Percentiles rank a stretch among this genome's conserved stretches.
Evolutionary conservation across 2,329 filamentous ascomycete species (phyloP).

Genomic region (Aureobasidium sp.): DNA sequence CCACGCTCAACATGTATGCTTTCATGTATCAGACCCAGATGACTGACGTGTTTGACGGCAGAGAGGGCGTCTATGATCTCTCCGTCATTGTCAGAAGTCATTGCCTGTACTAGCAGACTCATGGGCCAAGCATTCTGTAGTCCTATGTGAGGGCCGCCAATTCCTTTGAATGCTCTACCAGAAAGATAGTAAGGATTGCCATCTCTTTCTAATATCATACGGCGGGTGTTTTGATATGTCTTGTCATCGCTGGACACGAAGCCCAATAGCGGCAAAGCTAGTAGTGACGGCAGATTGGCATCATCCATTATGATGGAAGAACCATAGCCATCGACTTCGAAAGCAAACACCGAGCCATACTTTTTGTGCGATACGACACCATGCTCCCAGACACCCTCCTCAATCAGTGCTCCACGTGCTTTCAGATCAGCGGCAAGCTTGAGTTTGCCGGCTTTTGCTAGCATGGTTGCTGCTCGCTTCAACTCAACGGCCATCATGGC

Average conservation of each 20-base stretch:
- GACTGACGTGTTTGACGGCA: constrained; percentile 67
- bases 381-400: constrained; percentile 74
- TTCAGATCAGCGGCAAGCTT: constrained; percentile 44
- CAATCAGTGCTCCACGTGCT: constrained; percentile 57
- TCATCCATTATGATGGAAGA: constrained; percentile 82
- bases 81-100: constrained; percentile 74
- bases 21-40: constrained; percentile 81
- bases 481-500: constrained; percentile 94
- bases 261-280: constrained; percentile 71
- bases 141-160: constrained; percentile 79
- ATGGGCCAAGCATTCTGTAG: constrained; percentile 94
- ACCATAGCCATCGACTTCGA: constrained; percentile 82
- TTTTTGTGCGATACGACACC: constrained; percentile 70
- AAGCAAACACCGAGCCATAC: constrained; percentile 75
- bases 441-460: constrained; percentile 54
- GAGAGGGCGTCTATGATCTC: constrained; percentile 72
- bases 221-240: constrained; percentile 82
- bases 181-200: constrained; percentile 86
- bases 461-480: constrained; percentile 61
- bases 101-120: constrained; percentile 84
- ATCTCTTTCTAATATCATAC: constrained; percentile 64
- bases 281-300: constrained; percentile 75
- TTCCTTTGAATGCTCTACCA: constrained; percentile 72
- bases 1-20: constrained; percentile 74
- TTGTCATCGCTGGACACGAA: constrained; percentile 60